A percentile compares a stretch with the other conserved stretches of the same genome.
These are phyloP conservation scores for Cyberlindnera americana DNA, from an alignment of 805 yeast genomes.

Conservation along the genomic window DNA sequence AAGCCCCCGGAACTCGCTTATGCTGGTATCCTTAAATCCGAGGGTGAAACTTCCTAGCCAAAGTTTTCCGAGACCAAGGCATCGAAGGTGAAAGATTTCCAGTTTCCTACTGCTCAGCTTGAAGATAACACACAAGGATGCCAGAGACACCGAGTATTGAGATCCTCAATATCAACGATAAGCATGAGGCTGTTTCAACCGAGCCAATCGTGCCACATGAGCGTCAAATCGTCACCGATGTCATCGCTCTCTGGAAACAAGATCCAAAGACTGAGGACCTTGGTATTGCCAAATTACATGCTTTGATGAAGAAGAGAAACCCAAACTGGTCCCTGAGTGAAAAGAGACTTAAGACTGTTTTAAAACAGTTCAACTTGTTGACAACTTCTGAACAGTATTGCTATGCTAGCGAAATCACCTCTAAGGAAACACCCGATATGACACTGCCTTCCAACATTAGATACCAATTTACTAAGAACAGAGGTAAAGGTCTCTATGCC, in stretches of 20 bases:
- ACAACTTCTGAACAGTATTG: conserved; percentile 41
- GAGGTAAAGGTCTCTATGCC: conserved; percentile 64
- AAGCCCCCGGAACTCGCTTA: too few species aligned
- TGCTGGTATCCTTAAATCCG: too few species aligned
- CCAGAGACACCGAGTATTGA: conserved; percentile 25
- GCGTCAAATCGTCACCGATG: conserved; percentile 37
- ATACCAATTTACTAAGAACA: conserved; percentile 44
- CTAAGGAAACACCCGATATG: conserved; percentile 44
- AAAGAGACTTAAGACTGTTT: conserved; percentile 48
- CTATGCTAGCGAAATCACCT: conserved; percentile 51
- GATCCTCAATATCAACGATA: conserved; percentile 30
- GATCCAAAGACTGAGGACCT: conserved; percentile 60
- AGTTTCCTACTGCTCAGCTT: too few species aligned
- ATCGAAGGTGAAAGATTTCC: too few species aligned
- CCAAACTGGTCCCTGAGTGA: conserved; percentile 63
- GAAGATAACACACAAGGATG: too few species aligned
- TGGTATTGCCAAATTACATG: conserved; percentile 51
- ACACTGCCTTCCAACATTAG: conserved; percentile 41
- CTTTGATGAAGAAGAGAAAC: conserved; percentile 45
- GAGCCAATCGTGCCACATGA: conserved; percentile 29
- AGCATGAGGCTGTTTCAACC: conserved; percentile 1
- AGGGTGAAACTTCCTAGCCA: too few species aligned
- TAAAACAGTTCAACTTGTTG: conserved; percentile 55
- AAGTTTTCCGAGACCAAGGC: too few species aligned
- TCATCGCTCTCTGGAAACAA: conserved; percentile 63